Conservation (phyloP, 306 rosid genomes). For the Cucurbita pepo region DNA sequence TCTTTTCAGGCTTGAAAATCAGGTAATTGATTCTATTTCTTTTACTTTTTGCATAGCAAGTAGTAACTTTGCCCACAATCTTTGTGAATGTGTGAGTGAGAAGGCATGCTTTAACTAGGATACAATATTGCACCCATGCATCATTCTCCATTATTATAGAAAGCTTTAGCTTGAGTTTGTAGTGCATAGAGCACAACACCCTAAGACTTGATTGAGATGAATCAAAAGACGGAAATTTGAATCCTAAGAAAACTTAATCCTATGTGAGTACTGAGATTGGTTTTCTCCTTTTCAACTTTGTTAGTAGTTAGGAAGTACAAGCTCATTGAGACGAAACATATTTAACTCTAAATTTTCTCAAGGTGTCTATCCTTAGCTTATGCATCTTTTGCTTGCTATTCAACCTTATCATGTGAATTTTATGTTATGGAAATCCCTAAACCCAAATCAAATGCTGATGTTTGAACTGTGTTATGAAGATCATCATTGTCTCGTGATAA, state of each 20-base stretch:
- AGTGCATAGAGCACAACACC: too few species aligned
- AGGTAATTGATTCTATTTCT: conserved; percentile 23
- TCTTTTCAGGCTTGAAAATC: conserved; percentile 19
- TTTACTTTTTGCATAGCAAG: background rate
- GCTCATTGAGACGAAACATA: background rate
- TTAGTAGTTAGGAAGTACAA: background rate
- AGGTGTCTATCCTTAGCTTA: too few species aligned
- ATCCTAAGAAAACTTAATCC: background rate
- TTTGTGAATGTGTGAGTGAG: background rate
- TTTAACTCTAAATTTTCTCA: background rate
- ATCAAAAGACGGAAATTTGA: too few species aligned
- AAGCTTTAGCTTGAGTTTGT: too few species aligned
- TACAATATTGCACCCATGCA: too few species aligned
- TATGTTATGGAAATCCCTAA: background rate
- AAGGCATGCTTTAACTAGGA: background rate
- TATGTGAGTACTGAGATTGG: background rate
- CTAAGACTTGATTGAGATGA: too few species aligned
- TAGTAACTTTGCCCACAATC: background rate
- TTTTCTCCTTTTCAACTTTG: background rate
- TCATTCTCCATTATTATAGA: too few species aligned
- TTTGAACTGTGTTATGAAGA: too few species aligned
- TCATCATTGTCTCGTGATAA: too few species aligned
- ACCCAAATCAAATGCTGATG: background rate
- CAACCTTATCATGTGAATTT: background rate
- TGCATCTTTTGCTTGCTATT: background rate